Conservation (phyloP, 2,329 filamentous ascomycete genomes). For the Chalara sp. region DNA sequence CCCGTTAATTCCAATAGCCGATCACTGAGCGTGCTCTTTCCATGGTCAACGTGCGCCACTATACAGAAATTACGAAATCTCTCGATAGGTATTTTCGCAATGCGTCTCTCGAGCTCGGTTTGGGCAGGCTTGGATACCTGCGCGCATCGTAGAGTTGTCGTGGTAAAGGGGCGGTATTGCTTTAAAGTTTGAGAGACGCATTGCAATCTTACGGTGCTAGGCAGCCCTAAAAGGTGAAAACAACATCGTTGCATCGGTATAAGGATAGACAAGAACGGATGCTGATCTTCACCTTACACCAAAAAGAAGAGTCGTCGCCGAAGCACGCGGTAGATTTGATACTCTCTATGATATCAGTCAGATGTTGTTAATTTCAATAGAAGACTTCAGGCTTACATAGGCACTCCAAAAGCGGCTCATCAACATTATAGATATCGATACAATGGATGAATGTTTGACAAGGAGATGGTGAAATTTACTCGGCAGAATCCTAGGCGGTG, state of each 20-base stretch:
- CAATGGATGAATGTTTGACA: too few species aligned
- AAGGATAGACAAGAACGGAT: constrained; percentile 4
- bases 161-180: constrained; percentile 19
- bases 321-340: too few species aligned
- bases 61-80: constrained; percentile 96
- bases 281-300: not conserved
- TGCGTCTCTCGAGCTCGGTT: constrained; percentile 49
- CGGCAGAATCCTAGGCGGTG: too few species aligned
- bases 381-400: too few species aligned
- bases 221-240: constrained; percentile 25
- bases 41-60: constrained; percentile 97
- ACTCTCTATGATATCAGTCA: too few species aligned
- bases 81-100: constrained; percentile 69
- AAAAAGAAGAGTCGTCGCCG: not conserved
- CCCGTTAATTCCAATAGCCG: constrained; percentile 89
- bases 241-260: constrained; percentile 29
- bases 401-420: too few species aligned
- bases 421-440: too few species aligned
- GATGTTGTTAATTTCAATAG: too few species aligned
- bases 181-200: constrained; percentile 22
- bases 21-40: constrained; percentile 92
- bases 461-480: too few species aligned
- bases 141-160: constrained; percentile 20
- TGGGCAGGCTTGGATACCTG: constrained; percentile 24
- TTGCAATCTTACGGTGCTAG: constrained; percentile 24